Conservation (phyloP, 2,329 filamentous ascomycete species). For the Penicillium sp. region DNA sequence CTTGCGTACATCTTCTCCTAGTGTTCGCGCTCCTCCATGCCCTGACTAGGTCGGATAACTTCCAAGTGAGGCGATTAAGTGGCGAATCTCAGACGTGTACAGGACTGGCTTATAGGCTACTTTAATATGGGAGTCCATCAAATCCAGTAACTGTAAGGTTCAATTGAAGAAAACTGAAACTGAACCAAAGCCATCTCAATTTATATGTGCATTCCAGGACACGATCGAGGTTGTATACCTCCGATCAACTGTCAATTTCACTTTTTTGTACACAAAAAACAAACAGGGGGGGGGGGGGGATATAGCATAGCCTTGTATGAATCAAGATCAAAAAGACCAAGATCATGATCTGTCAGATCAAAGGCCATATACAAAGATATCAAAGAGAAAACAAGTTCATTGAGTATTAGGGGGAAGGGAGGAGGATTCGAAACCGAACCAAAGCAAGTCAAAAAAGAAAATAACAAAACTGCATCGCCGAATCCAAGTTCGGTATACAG, state of each 20-base stretch:
- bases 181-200: background rate
- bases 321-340: background rate
- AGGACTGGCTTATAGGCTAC: background rate
- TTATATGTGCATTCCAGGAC: background rate
- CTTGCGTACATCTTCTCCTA: no score
- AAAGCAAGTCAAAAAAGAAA: background rate
- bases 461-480: background rate
- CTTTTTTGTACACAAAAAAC: background rate
- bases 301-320: background rate
- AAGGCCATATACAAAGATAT: background rate
- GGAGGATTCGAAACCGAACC: background rate
- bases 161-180: background rate
- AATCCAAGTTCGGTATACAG: background rate
- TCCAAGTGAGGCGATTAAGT: background rate
- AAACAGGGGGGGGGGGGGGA: background rate
- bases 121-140: background rate
- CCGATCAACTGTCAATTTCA: background rate
- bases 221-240: background rate
- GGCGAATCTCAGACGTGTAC: no score
- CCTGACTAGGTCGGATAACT: background rate
- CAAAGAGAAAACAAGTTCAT: constrained; percentile 6
- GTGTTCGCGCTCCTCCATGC: no score
- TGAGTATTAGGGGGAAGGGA: constrained; percentile 11
- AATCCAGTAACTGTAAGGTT: background rate
- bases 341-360: background rate